A percentile compares a stretch with the other conserved stretches of the same genome.
These are phyloP conservation scores for Solanum medicagineum DNA, from an alignment of 257 asterid genomes.

Conservation along the genomic window DNA sequence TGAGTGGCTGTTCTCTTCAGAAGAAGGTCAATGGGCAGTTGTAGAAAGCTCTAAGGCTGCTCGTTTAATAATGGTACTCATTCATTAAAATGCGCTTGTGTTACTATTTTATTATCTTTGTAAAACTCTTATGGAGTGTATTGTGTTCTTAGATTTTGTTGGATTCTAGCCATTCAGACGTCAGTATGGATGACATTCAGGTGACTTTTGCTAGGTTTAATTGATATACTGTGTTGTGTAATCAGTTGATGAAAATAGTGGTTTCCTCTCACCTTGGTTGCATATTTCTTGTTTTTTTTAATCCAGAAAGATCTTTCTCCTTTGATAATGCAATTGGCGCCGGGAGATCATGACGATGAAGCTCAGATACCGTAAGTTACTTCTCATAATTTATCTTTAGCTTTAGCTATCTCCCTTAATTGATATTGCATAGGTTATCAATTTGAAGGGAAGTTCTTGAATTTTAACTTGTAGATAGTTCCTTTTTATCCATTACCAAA, in stretches of 20 bases:
- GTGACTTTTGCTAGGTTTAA: constrained; percentile 19
- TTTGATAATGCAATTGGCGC: constrained; percentile 71
- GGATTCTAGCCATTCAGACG: constrained; percentile 53
- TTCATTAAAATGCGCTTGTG: neutral
- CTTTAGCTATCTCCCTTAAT: neutral
- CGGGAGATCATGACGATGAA: constrained; percentile 24
- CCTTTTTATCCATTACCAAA: neutral
- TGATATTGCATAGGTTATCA: neutral
- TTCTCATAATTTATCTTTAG: neutral
- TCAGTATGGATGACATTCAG: constrained; percentile 68
- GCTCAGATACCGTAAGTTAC: constrained; percentile 74
- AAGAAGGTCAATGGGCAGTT: constrained; percentile 87
- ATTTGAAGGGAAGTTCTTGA: neutral
- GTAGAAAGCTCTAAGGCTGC: constrained; percentile 73
- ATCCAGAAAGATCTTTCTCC: constrained; percentile 81
- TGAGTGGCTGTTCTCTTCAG: constrained; percentile 89
- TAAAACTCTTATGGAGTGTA: neutral
- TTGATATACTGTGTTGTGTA: neutral
- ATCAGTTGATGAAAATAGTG: neutral
- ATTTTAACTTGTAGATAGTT: neutral
- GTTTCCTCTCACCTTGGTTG: neutral
- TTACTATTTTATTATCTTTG: neutral
- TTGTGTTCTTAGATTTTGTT: constrained; percentile 39
- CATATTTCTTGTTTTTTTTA: neutral
- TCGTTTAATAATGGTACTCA: constrained; percentile 69